phyloP scores from a whole-genome alignment of 73 alveolate species.

The Symbiodinium pilosum region DNA sequence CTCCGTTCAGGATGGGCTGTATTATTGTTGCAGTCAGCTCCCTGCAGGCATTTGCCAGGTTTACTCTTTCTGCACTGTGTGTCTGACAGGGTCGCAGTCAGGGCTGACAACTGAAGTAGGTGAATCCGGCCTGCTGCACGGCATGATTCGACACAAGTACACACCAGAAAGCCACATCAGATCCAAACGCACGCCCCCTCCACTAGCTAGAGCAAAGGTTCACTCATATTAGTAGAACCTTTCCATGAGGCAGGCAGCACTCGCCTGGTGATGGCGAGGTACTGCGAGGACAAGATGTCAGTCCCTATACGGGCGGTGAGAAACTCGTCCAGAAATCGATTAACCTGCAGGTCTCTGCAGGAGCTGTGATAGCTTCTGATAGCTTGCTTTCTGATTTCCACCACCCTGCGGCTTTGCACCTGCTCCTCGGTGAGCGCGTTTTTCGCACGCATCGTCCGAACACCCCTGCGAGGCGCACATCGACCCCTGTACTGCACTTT shows the following conservation, averaged over 20 bases:
- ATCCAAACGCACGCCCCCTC: background rate
- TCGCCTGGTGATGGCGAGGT: conserved; percentile 70
- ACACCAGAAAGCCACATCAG: background rate
- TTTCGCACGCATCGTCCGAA: conserved; percentile 84
- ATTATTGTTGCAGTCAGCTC: too few species aligned
- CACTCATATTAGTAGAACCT: too few species aligned
- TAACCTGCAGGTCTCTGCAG: background rate
- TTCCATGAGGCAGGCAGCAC: background rate
- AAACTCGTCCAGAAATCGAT: conserved; percentile 60
- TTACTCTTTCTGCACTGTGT: background rate
- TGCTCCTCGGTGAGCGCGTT: conserved; percentile 74
- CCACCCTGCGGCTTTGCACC: too few species aligned
- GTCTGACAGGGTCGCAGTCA: conserved; percentile 58
- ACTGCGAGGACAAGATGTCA: conserved; percentile 82
- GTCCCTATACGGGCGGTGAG: conserved; percentile 89
- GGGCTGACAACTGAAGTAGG: conserved; percentile 85
- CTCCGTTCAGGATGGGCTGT: too few species aligned
- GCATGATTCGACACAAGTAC: too few species aligned
- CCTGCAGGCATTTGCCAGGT: background rate
- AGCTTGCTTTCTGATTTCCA: too few species aligned
- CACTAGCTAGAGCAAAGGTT: too few species aligned
- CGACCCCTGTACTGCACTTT: background rate
- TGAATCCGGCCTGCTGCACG: conserved; percentile 31
- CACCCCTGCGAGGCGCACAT: conserved; percentile 38
- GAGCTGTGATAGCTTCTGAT: background rate